These are phyloP conservation scores for Calonectria henricotiae DNA, from an alignment of 2,329 filamentous ascomycete species.

Conservation along the genomic window DNA sequence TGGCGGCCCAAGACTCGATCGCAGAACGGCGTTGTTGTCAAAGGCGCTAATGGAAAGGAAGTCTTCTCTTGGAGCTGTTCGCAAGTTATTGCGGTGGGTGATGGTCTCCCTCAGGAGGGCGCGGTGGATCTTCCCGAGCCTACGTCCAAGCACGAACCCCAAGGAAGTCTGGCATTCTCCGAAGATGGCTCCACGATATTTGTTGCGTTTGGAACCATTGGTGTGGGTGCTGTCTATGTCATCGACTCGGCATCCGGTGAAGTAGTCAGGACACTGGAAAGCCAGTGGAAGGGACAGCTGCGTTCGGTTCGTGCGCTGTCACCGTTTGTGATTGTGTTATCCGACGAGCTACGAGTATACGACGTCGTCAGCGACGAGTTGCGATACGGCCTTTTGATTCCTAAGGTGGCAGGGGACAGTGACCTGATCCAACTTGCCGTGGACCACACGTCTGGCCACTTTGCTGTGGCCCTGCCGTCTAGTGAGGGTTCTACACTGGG, in stretches of 20 bases:
- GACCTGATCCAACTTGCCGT: conserved; percentile 79
- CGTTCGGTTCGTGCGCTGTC: conserved; percentile 81
- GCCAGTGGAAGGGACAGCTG: conserved; percentile 77
- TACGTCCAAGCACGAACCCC: conserved; percentile 57
- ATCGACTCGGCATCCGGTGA: conserved; percentile 81
- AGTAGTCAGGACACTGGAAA: conserved; percentile 78
- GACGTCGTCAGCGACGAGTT: conserved; percentile 87
- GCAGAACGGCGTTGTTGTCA: conserved; percentile 78
- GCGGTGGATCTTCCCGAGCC: conserved; percentile 52
- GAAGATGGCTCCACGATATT: conserved; percentile 90
- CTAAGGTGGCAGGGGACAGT: conserved; percentile 58
- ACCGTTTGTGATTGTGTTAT: conserved; percentile 82
- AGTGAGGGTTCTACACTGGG: conserved; percentile 71
- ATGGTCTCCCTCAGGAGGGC: conserved; percentile 64
- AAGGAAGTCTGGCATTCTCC: conserved; percentile 83
- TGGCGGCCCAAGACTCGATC: conserved; percentile 85
- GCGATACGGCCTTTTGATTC: conserved; percentile 76
- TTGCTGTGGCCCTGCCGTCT: conserved; percentile 74
- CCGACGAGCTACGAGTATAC: conserved; percentile 83
- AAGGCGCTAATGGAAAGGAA: conserved; percentile 71
- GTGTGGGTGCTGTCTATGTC: conserved; percentile 79
- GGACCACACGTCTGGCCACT: conserved; percentile 76
- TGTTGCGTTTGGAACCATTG: conserved; percentile 71
- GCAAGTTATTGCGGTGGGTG: conserved; percentile 70
- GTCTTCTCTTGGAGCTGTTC: conserved; percentile 84